phyloP scores from a whole-genome alignment of 2,329 filamentous ascomycete genomes.

The Daldinia sp. region DNA sequence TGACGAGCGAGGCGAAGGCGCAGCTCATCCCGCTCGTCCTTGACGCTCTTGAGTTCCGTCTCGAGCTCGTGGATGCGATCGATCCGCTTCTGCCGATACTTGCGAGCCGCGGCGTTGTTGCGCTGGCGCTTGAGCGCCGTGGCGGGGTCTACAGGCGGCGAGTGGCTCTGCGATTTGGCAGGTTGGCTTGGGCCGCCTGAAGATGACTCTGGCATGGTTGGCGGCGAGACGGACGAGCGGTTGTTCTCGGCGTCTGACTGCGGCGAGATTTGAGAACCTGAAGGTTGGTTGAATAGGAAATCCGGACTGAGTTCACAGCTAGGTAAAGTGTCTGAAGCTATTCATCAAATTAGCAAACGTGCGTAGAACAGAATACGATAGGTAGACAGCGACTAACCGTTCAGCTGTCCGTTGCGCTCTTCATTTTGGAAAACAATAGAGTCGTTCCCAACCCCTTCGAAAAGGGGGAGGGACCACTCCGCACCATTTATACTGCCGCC shows the following conservation, averaged over 20 bases:
- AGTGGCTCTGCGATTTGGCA: constrained; percentile 33
- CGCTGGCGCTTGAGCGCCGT: constrained; percentile 65
- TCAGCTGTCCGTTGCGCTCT: constrained; percentile 35
- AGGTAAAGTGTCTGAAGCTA: constrained; percentile 37
- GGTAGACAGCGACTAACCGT: constrained; percentile 35
- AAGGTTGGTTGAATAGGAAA: constrained; percentile 38
- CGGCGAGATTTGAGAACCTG: constrained; percentile 19
- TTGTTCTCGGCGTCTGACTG: constrained; percentile 21
- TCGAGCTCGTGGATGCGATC: constrained; percentile 72
- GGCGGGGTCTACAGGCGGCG: constrained; percentile 43
- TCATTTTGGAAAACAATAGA: constrained; percentile 38
- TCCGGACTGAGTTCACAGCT: constrained; percentile 33
- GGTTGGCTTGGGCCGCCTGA: constrained; percentile 23
- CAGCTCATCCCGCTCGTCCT: constrained; percentile 69
- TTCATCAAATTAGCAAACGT: not conserved
- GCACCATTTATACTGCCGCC: constrained; percentile 22
- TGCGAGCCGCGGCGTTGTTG: constrained; percentile 75
- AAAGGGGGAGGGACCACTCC: constrained; percentile 42
- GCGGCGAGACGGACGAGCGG: constrained; percentile 12
- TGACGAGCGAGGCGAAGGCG: constrained; percentile 68
- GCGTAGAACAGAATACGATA: not conserved
- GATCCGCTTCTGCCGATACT: constrained; percentile 75
- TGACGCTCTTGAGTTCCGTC: constrained; percentile 63
- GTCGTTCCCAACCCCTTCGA: constrained; percentile 32
- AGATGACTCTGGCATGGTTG: constrained; percentile 19